Evolutionary conservation across 2,329 filamentous ascomycete species (phyloP), one percentile per base, ranked within the genome.

Genomic region (Torrubiella hemipterigena): DNA sequence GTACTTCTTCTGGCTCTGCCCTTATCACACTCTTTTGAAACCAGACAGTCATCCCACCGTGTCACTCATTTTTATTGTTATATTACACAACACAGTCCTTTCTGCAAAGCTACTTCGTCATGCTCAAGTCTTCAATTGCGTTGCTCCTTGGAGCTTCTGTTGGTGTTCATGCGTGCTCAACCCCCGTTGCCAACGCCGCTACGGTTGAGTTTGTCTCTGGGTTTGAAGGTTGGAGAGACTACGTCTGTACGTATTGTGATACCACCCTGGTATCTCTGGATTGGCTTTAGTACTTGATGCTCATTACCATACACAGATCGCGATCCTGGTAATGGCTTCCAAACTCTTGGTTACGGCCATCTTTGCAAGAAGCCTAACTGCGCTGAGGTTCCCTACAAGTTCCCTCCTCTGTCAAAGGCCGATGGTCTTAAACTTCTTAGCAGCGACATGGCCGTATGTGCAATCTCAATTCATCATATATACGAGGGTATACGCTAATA

Each of bases 301-400:
- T 24, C 6, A 11, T 14, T 22, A n/a, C 8, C 8, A 24, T 18
- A 9, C 17, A 11, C 20, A 45, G 45, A 48, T 32, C 38, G 30
- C 11, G 63, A 68, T 36, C 58, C 62, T 13, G n/a, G n/a, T n/a
- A 55, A 56, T 27, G 63, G 63, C 19, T 47, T 60, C 18, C 60
- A 62, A 1, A 69, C 63, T 4, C 57, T 69, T 0, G 65, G 65
- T 4, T 67, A 67, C 37, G 65, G 65, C 13, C 66, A 69, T 41
- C 50, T 65, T 10, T 69, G 65, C 48, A 36, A 42, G 20, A 50
- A 55, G 7, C 37, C 45, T 5, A 47, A 42, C 8, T 69, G 64
- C 46, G 41, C 52, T 2, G 64, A 68, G 21, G 56, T 69, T 17
- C 44, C 48, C 8, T 67, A 64, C 42, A 34, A 47, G 1, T n/a